Base-by-base conservation (phyloP, 208 protist species). In the Endotrypanum monterogeii region DNA sequence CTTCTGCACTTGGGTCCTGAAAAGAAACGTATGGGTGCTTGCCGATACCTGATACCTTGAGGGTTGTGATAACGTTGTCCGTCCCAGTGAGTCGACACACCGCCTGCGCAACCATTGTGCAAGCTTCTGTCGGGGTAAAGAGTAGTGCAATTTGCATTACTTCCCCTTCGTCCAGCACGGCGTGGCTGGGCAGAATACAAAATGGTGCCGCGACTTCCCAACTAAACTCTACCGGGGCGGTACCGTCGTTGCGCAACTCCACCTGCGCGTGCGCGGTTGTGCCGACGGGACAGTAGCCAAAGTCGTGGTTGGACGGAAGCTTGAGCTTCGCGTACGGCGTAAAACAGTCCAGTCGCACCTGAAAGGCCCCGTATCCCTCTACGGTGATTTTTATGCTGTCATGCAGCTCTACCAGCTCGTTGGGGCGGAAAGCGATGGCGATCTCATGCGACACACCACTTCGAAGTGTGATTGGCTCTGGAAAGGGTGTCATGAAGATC, bases 11-110 rank as follows among this genome's bases (percentile, higher is more conserved):
- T 50, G 28, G 44, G 20, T 74, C 71, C 35, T 84, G 80, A 25
- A 86, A 83, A 39, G 51, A 66, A 46, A 98, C 76, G 78, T 90
- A 95, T 0, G 96, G 92, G 73, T 96, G 92, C 77, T 98, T 98
- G n/a, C 94, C 96, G 60, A 98, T 88, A 48, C 94, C 96, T 0
- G 90, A 96, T 30, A 98, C 32, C 67, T 78, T 76, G 73, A 98
- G 66, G 2, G 73, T 74, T 2, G 87, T 75, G 35, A 96, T 82
- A 12, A 84, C 70, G 37, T 94, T 83, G 14, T 88, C 73, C 41
- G 76, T 76, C 18, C 83, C 89, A 7, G 82, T 71, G 71, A 91
- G 86, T 14, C 73, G 78, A 78, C 93, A 98, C 28, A 98, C 87
- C 8, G 91, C 91, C 74, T 92, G 84, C 7, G 83, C 84, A 35